Percentiles rank a stretch among this genome's conserved stretches.
phyloP scores from a whole-genome alignment of 306 rosid species.

The Dryas drummondii region DNA sequence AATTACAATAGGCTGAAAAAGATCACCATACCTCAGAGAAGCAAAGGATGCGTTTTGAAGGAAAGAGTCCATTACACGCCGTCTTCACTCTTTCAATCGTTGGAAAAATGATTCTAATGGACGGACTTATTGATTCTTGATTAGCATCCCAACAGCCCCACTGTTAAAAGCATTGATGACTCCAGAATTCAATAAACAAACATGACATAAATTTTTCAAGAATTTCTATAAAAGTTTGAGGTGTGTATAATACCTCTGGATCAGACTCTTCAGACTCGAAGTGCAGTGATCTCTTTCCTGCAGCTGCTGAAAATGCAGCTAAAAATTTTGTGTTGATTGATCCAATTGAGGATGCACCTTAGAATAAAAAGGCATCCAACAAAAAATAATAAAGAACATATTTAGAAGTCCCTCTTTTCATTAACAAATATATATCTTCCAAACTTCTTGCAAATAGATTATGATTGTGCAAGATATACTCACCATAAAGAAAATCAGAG shows the following conservation, averaged over 20 bases:
- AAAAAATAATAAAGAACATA: slow-evolving; percentile 19
- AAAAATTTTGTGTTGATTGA: slow-evolving; percentile 60
- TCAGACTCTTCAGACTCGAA: slow-evolving; percentile 85
- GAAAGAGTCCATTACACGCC: slow-evolving; percentile 50
- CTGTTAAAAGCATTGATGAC: slow-evolving; percentile 44
- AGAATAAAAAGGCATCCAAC: slow-evolving; percentile 22
- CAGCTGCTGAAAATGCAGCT: slow-evolving; percentile 77
- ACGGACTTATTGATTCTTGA: slow-evolving; percentile 64
- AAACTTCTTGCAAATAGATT: not conserved
- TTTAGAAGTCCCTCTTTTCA: not conserved
- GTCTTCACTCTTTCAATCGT: slow-evolving; percentile 69
- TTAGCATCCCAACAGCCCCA: slow-evolving; percentile 83
- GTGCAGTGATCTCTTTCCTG: slow-evolving; percentile 63
- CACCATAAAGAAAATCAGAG: slow-evolving; percentile 70
- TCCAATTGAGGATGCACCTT: slow-evolving; percentile 84
- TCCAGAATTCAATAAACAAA: slow-evolving; percentile 20
- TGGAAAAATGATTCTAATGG: slow-evolving; percentile 67
- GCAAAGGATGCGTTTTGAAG: slow-evolving; percentile 73
- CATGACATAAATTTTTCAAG: slow-evolving; percentile 14
- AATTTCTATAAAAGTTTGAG: slow-evolving; percentile 5
- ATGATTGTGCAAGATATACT: slow-evolving; percentile 23
- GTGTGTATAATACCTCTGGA: slow-evolving; percentile 56
- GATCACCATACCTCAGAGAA: slow-evolving; percentile 66
- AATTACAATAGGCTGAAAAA: not conserved
- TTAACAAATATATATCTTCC: not conserved